These are phyloP conservation scores for Aspergillus affinis DNA, from an alignment of 495 filamentous ascomycete genomes.

Conservation along the genomic window DNA sequence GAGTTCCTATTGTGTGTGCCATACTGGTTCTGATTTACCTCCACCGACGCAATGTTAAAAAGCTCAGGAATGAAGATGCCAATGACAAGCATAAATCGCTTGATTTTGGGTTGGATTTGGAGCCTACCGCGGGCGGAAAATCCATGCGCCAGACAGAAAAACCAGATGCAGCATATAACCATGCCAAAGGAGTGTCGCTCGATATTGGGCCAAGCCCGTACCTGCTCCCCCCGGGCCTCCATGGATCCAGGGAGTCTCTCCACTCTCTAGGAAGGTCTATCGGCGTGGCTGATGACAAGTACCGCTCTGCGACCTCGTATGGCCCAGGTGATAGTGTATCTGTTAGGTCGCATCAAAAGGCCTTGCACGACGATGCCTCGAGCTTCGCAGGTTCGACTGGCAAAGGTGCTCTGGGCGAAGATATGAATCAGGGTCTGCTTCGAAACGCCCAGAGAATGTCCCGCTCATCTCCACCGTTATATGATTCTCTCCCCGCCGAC, in stretches of 20 bases:
- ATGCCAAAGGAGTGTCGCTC: conserved; percentile 74
- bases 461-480: conserved; percentile 56
- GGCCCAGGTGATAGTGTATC: conserved; percentile 58
- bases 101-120: conserved; percentile 81
- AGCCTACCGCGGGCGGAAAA: conserved; percentile 27
- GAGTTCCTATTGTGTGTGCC: conserved; percentile 73
- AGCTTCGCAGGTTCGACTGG: conserved; percentile 56
- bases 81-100: conserved; percentile 89
- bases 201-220: conserved; percentile 71
- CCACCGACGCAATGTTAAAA: conserved; percentile 73
- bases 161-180: conserved; percentile 39
- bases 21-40: conserved; percentile 69
- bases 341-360: conserved; percentile 49
- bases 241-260: conserved; percentile 79
- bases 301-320: conserved; percentile 67
- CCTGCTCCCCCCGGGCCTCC: conserved; percentile 77
- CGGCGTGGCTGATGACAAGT: conserved; percentile 74
- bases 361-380: conserved; percentile 58
- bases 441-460: conserved; percentile 66
- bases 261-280: conserved; percentile 77
- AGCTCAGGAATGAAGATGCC: conserved; percentile 72
- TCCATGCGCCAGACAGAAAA: conserved; percentile 55
- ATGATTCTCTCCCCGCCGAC: conserved; percentile 20
- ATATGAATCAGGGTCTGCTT: conserved; percentile 61
- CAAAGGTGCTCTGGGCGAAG: conserved; percentile 44